These are phyloP conservation scores for Ceratobasidium sp. DNA, from an alignment of 1,284 basidiomycete genomes.

Conservation along the genomic window DNA sequence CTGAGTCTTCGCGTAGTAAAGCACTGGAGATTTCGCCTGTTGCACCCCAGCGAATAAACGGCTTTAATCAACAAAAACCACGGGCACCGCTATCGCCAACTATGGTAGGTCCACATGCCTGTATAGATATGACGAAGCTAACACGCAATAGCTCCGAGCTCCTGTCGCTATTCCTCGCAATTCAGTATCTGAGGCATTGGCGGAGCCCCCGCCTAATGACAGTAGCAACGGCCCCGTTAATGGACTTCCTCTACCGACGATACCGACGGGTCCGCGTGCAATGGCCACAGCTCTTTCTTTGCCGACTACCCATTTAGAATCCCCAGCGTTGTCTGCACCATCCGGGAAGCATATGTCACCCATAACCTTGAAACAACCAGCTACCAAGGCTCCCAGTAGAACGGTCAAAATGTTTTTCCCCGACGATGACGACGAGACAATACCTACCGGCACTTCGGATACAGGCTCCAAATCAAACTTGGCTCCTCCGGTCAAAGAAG, in stretches of 20 bases:
- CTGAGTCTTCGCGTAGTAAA: slow-evolving; percentile 35
- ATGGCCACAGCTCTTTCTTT: slow-evolving; percentile 35
- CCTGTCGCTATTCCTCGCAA: slow-evolving; percentile 19
- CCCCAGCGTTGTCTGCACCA: background rate
- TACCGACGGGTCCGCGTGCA: slow-evolving; percentile 34
- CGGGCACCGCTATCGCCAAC: slow-evolving; percentile 18
- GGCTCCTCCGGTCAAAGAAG: slow-evolving; percentile 13
- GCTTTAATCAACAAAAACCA: slow-evolving; percentile 35
- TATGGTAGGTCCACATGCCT: background rate
- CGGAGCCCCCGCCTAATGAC: slow-evolving; percentile 2
- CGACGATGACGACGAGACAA: slow-evolving; percentile 46
- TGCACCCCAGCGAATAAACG: slow-evolving; percentile 27
- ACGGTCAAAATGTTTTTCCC: slow-evolving; percentile 49
- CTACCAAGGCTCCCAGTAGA: slow-evolving; percentile 38
- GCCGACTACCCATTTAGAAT: slow-evolving; percentile 14
- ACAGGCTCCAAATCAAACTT: slow-evolving; percentile 30
- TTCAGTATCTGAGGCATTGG: background rate
- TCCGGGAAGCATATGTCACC: slow-evolving; percentile 12
- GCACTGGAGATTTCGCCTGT: slow-evolving; percentile 31
- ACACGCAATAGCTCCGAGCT: slow-evolving; percentile 10
- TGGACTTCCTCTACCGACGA: slow-evolving; percentile 28
- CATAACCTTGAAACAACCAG: slow-evolving; percentile 16
- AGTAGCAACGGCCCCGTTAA: background rate
- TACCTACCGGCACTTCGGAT: background rate
- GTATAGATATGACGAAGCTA: background rate